These are phyloP conservation scores for Crithidia mellificae DNA, from an alignment of 208 protist genomes.

Conservation along the genomic window DNA sequence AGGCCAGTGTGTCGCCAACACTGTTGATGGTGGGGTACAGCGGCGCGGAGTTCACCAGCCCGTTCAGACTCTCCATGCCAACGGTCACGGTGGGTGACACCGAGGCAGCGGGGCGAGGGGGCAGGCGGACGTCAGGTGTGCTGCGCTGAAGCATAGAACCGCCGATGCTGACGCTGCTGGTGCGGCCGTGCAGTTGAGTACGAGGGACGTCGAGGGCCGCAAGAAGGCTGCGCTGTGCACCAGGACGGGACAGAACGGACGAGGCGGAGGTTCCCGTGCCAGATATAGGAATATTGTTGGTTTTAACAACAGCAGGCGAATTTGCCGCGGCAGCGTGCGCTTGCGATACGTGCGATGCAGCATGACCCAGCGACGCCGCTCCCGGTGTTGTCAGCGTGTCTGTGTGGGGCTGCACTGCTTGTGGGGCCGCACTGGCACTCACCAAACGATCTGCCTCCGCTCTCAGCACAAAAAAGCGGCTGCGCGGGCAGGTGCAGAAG, in stretches of 20 bases:
- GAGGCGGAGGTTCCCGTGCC: neutral
- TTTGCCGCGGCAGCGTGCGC: neutral
- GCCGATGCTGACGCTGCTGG: neutral
- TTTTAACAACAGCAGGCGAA: neutral
- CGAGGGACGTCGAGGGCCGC: slow-evolving; percentile 12
- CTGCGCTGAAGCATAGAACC: too few relatives aligned
- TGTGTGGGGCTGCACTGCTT: neutral
- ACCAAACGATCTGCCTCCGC: neutral
- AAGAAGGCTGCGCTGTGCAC: slow-evolving; percentile 10
- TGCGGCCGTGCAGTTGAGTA: slow-evolving; percentile 2
- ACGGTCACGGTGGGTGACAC: neutral
- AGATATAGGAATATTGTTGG: neutral
- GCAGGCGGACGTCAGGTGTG: slow-evolving; percentile 9
- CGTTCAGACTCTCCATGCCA: slow-evolving; percentile 1
- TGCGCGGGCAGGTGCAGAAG: slow-evolving; percentile 31
- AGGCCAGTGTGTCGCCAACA: neutral
- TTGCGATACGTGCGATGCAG: neutral
- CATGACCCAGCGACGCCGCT: neutral
- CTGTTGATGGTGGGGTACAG: slow-evolving; percentile 1
- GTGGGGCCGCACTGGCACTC: neutral
- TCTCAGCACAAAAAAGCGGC: slow-evolving; percentile 21
- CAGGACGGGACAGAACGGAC: neutral
- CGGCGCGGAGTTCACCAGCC: slow-evolving; percentile 15
- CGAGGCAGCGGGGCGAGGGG: neutral
- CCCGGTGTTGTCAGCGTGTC: neutral